phyloP scores from a whole-genome alignment of 805 yeast species.

The Komagataella phaffii region DNA sequence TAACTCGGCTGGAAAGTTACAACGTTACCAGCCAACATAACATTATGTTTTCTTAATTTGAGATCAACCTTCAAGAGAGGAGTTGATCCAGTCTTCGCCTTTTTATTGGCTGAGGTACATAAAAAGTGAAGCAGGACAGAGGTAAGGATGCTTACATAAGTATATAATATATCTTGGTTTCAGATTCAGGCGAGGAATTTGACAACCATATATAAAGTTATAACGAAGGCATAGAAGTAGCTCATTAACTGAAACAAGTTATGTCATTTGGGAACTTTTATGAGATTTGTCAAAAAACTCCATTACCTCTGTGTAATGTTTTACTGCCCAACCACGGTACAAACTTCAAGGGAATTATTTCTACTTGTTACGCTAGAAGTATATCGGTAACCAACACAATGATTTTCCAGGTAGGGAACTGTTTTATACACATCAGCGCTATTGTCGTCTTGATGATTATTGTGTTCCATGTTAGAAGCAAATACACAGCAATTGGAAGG shows the following conservation, averaged over 20 bases:
- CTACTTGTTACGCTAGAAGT: slow-evolving; percentile 75
- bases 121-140: not conserved
- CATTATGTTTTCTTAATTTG: too few species aligned
- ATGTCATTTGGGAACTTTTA: slow-evolving; percentile 63
- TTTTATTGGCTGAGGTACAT: not conserved
- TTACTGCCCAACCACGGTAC: slow-evolving; percentile 34
- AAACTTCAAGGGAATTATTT: slow-evolving; percentile 47
- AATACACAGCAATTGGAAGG: slow-evolving; percentile 92
- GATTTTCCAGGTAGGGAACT: slow-evolving; percentile 80
- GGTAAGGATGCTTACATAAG: not conserved
- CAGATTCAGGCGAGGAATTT: not conserved
- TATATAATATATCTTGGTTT: not conserved
- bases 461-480: slow-evolving; percentile 62
- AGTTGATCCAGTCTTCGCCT: not conserved
- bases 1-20: too few species aligned
- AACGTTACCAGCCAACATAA: too few species aligned
- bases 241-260: not conserved
- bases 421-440: slow-evolving; percentile 72
- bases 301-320: slow-evolving; percentile 73
- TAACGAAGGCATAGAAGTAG: not conserved
- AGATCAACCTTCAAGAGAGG: not conserved
- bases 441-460: slow-evolving; percentile 54
- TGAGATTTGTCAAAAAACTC: slow-evolving; percentile 47
- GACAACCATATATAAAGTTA: not conserved
- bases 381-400: slow-evolving; percentile 84